Percentiles rank a stretch among this genome's conserved stretches.
Conservation (phyloP, 202 grass and related monocot genomes). For the Panicum hallii region DNA sequence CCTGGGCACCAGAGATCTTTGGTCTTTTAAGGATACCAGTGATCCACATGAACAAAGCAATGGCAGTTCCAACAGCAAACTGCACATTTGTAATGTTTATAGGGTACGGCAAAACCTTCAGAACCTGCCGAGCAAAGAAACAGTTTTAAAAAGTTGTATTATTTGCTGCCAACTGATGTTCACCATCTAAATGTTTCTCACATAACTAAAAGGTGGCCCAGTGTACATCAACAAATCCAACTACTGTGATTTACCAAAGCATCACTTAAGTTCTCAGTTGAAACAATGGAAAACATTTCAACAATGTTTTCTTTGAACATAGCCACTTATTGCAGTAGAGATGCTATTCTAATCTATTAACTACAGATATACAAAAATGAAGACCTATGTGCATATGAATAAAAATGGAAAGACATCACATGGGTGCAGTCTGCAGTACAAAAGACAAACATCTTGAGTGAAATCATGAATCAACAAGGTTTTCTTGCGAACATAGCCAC, state of each 20-base stretch:
- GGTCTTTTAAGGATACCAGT: slow-evolving; percentile 81
- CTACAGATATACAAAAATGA: background rate
- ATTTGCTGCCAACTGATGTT: background rate
- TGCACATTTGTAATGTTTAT: slow-evolving; percentile 90
- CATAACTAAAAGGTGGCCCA: background rate
- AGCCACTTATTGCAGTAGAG: background rate
- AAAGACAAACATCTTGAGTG: background rate
- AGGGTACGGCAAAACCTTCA: slow-evolving; percentile 87
- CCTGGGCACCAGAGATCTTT: slow-evolving; percentile 92
- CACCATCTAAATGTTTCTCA: background rate
- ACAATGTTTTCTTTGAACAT: background rate
- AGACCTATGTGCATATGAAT: background rate
- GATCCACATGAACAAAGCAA: slow-evolving; percentile 79
- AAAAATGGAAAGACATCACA: background rate
- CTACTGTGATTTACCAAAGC: background rate
- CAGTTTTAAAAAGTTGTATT: background rate
- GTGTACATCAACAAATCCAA: background rate
- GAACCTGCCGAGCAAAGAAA: slow-evolving; percentile 60
- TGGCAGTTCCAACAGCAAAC: slow-evolving; percentile 69
- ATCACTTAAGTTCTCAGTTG: background rate
- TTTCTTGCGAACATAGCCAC: background rate
- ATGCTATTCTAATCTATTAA: background rate
- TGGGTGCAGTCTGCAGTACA: background rate
- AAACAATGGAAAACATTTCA: background rate
- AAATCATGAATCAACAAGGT: background rate